These are phyloP conservation scores for Cystofilobasidium macerans DNA, from an alignment of 768 basidiomycete genomes.

Conservation along the genomic window DNA sequence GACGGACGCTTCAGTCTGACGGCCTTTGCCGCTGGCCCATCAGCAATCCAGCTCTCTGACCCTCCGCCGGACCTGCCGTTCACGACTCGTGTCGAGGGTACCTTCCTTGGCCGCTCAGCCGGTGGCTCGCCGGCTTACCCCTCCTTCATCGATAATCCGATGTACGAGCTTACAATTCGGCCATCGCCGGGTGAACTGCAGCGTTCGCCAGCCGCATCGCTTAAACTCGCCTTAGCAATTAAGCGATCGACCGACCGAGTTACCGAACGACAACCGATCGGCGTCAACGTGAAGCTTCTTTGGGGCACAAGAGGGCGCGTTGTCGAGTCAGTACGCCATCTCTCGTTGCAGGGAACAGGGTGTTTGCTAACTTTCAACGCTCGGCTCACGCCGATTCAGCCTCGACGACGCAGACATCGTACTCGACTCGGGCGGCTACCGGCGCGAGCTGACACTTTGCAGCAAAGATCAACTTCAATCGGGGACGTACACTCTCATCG, in stretches of 20 bases:
- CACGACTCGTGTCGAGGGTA: constrained; percentile 47
- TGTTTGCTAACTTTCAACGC: not conserved
- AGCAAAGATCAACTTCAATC: constrained; percentile 24
- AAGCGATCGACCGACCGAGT: constrained; percentile 48
- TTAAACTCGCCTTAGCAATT: no score
- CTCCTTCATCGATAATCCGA: constrained; percentile 81
- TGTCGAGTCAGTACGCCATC: constrained; percentile 45
- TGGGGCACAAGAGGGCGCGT: constrained; percentile 68
- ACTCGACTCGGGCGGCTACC: constrained; percentile 65
- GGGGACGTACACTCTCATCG: constrained; percentile 70
- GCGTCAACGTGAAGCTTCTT: constrained; percentile 58
- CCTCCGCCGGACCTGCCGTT: constrained; percentile 31
- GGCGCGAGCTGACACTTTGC: constrained; percentile 41
- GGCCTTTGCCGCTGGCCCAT: constrained; percentile 44
- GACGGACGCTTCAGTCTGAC: constrained; percentile 60
- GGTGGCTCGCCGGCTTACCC: constrained; percentile 74
- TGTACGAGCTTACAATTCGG: constrained; percentile 60
- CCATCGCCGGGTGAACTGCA: no score
- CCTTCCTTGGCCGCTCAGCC: constrained; percentile 57
- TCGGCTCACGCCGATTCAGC: constrained; percentile 32
- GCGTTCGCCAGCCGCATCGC: no score
- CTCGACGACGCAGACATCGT: constrained; percentile 54
- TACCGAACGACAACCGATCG: constrained; percentile 46
- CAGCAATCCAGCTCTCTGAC: constrained; percentile 32
- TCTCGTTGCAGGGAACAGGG: not conserved